A percentile compares a stretch with the other conserved stretches of the same genome.
phyloP scores from a whole-genome alignment of 148 eudicot genomes.

The Hydrangea macrophylla region DNA sequence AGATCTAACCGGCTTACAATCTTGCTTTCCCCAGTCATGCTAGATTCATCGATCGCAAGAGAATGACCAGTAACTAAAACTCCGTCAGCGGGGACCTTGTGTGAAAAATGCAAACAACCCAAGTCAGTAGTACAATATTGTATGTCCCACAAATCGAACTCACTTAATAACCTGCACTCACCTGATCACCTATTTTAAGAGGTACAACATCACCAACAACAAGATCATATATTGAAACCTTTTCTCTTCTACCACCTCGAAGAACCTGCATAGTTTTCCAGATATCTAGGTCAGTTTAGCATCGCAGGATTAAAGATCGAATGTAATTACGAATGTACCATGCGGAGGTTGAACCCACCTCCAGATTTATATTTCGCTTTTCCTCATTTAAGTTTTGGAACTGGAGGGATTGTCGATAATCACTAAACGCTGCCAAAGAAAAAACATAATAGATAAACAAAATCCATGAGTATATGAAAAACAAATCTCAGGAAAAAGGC shows the following conservation, averaged over 20 bases:
- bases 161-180: slow-evolving; percentile 12
- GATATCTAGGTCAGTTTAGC: slow-evolving; percentile 2
- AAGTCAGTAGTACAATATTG: not conserved
- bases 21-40: slow-evolving; percentile 99
- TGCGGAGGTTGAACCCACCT: slow-evolving; percentile 39
- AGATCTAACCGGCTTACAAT: slow-evolving; percentile 59
- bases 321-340: not conserved
- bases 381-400: slow-evolving; percentile 83
- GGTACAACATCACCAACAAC: slow-evolving; percentile 93
- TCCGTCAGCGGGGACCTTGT: slow-evolving; percentile 92
- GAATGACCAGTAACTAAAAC: slow-evolving; percentile 68
- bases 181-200: slow-evolving; percentile 96
- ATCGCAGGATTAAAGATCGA: not conserved
- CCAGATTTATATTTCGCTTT: slow-evolving; percentile 77
- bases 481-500: slow-evolving; percentile 3
- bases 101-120: not conserved
- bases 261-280: slow-evolving; percentile 45
- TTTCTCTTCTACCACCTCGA: slow-evolving; percentile 88
- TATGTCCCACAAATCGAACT: not conserved
- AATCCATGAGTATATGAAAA: no score
- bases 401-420: slow-evolving; percentile 88
- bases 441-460: not conserved
- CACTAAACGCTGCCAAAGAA: slow-evolving; percentile 57
- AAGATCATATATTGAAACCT: slow-evolving; percentile 73
- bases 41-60: slow-evolving; percentile 88